phyloP scores from a whole-genome alignment of 176 grass and related monocot species.

The Oryza officinalis region DNA sequence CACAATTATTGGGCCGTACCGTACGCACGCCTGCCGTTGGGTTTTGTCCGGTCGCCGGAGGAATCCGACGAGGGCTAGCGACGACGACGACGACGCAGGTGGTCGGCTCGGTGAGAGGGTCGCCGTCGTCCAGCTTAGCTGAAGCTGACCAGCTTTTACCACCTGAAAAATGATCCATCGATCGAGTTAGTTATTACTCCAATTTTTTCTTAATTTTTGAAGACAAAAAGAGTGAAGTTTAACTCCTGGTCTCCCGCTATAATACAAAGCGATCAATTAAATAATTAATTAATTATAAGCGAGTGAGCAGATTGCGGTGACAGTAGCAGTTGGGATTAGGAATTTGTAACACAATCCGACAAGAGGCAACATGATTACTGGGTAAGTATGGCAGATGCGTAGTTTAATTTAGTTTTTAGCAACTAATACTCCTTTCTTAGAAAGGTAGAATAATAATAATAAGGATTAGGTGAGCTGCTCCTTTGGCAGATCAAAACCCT shows the following conservation, averaged over 20 bases:
- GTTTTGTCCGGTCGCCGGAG: not conserved
- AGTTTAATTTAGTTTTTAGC: not conserved
- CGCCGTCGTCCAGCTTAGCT: not conserved
- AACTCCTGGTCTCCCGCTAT: not conserved
- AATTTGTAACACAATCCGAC: conserved; percentile 25
- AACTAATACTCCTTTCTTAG: not conserved
- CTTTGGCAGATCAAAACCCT: not conserved
- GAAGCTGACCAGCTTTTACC: not conserved
- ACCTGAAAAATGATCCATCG: not conserved
- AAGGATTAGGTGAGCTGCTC: conserved; percentile 55
- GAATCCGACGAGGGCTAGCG: not conserved
- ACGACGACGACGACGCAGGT: not conserved
- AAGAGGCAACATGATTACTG: conserved; percentile 31
- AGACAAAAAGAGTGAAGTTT: not conserved
- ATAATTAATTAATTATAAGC: not conserved
- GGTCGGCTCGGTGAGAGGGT: not conserved
- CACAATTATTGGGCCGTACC: not conserved
- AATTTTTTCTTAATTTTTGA: not conserved
- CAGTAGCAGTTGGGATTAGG: not conserved
- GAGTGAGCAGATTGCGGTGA: not conserved
- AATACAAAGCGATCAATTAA: not conserved
- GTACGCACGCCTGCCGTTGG: not conserved
- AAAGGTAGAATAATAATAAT: not conserved
- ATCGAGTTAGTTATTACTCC: not conserved
- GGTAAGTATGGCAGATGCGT: conserved; percentile 31